Evolutionary conservation across 176 grass and related monocot genomes (phyloP).

Genomic region (Carex kokanica): DNA sequence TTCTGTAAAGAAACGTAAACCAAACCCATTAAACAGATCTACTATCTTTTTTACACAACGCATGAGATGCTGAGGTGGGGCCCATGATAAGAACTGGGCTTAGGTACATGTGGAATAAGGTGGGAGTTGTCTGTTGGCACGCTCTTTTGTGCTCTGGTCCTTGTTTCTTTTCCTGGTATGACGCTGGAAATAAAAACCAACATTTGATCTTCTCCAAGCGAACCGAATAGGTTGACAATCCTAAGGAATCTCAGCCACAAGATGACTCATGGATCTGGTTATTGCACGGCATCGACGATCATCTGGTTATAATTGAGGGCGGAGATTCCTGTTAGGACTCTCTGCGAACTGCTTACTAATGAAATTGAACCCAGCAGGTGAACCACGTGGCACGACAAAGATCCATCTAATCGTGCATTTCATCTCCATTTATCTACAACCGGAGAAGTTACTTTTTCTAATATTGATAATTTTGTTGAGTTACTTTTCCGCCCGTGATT

Average conservation of each 20-base stretch:
- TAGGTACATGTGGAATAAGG: constrained; percentile 21
- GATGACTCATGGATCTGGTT: neutral
- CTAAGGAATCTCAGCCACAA: neutral
- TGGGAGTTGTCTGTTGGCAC: neutral
- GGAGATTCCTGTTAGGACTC: neutral
- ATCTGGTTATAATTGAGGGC: neutral
- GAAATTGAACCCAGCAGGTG: neutral
- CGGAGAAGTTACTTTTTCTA: neutral
- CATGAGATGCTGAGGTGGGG: constrained; percentile 12
- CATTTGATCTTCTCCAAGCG: neutral
- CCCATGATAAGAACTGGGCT: neutral
- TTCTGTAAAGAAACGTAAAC: constrained; percentile 13
- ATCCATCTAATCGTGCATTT: neutral
- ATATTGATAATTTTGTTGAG: too few species aligned
- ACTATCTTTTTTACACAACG: constrained; percentile 12
- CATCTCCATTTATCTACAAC: neutral
- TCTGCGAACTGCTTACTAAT: neutral
- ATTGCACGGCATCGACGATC: neutral
- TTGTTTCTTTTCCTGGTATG: constrained; percentile 4
- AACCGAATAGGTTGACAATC: neutral
- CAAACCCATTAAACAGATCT: constrained; percentile 14
- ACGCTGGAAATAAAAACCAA: neutral
- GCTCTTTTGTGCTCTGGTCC: constrained; percentile 11
- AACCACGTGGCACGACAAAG: neutral
- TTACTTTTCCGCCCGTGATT: too few species aligned